phyloP scores from a whole-genome alignment of 306 rosid species.

The Quillaja saponaria region DNA sequence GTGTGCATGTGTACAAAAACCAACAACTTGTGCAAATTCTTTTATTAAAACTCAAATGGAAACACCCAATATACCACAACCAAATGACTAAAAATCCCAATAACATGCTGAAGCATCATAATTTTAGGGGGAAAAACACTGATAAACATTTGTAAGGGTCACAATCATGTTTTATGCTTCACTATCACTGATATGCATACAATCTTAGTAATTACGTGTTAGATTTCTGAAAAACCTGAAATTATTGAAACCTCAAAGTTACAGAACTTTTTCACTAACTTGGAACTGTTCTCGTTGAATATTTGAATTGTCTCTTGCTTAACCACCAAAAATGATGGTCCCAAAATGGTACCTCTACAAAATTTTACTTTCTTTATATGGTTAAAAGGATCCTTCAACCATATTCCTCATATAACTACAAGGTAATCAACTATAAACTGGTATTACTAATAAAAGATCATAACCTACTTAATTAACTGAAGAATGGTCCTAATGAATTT shows the following conservation, averaged over 20 bases:
- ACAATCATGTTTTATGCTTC: neutral
- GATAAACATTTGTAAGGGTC: neutral
- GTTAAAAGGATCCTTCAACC: neutral
- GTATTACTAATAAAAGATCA: conserved; percentile 1
- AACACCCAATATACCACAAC: too few species aligned
- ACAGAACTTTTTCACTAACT: too few species aligned
- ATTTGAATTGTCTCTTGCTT: conserved; percentile 3
- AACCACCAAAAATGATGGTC: neutral
- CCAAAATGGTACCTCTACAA: neutral
- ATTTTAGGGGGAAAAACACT: too few species aligned
- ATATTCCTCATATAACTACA: conserved; percentile 15
- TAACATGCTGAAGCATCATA: too few species aligned
- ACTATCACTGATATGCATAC: neutral
- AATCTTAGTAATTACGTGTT: neutral
- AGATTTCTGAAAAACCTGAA: too few species aligned
- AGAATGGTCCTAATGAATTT: neutral
- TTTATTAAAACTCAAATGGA: too few species aligned
- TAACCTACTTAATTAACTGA: conserved; percentile 11
- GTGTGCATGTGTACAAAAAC: too few species aligned
- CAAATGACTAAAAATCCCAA: too few species aligned
- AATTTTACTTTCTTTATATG: neutral
- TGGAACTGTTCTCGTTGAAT: too few species aligned
- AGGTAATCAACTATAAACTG: neutral
- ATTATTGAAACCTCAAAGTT: too few species aligned
- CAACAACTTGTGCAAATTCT: too few species aligned